phyloP scores from a whole-genome alignment of 768 basidiomycete genomes.

The Tephrocybe sp. region DNA sequence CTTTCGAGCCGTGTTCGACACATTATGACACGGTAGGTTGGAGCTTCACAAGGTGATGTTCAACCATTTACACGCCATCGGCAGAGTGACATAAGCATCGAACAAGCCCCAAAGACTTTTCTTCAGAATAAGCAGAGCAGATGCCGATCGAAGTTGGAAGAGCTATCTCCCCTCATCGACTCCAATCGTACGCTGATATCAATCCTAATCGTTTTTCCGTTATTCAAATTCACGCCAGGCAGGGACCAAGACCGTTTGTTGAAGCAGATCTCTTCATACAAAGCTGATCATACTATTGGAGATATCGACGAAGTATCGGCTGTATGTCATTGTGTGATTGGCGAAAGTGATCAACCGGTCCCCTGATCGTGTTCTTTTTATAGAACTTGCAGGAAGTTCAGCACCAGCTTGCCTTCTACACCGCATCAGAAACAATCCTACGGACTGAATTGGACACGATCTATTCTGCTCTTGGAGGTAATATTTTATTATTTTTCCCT shows the following conservation, averaged over 20 bases:
- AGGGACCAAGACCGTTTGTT: constrained; percentile 52
- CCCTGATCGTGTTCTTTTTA: constrained; percentile 19
- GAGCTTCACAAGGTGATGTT: background rate
- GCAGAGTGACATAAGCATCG: constrained; percentile 61
- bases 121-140: constrained; percentile 74
- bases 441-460: constrained; percentile 67
- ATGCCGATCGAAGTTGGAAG: constrained; percentile 59
- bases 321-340: too few species aligned
- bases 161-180: constrained; percentile 55
- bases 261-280: constrained; percentile 45
- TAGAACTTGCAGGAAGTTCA: constrained; percentile 64
- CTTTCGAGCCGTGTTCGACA: constrained; percentile 69
- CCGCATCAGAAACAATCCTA: constrained; percentile 50
- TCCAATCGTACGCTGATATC: constrained; percentile 50
- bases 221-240: constrained; percentile 31
- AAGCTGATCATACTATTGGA: constrained; percentile 48
- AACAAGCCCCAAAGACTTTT: constrained; percentile 70
- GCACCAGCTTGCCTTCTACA: constrained; percentile 61
- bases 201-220: constrained; percentile 7
- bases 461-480: constrained; percentile 59
- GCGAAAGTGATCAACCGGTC: constrained; percentile 9
- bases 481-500: constrained; percentile 17
- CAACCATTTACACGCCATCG: background rate
- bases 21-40: constrained; percentile 73
- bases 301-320: constrained; percentile 57